Evolutionary conservation across 768 basidiomycete genomes (phyloP), one percentile per base, ranked within the genome.

Genomic region (Lactifluus echinatus): DNA sequence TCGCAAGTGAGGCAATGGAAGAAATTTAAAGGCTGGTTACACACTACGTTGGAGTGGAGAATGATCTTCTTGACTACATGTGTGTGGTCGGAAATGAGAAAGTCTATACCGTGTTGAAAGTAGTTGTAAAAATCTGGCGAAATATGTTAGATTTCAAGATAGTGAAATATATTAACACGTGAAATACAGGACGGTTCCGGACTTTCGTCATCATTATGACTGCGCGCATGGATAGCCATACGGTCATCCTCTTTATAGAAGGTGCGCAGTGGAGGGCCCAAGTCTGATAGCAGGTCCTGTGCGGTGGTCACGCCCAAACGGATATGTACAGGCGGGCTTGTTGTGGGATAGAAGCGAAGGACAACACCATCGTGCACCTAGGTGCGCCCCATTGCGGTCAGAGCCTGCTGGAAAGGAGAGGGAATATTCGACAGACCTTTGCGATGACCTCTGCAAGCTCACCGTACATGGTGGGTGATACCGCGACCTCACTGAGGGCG

Each of bases 241-340:
- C 89, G 74, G 60, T 89, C 84, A 65, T 94, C 93, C 54, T 93
- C 91, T 68, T 93, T 93, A 73, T 90, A 89, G 69, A 87, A 86
- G 49, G 84, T 74, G 29, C 85, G 77, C 15, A 83, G 72, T 4
- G 93, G 91, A 14, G 87, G 77, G 6, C 93, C 93, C 19, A 95
- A 74, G 60, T 90, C 89, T 24, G 87, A 73, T 1, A 75, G 79
- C 44, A 94, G 70, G 68, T 93, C 92, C 68, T 95, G 89, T 2
- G 86, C 84, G 8, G 84, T 91, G 6, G 89, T 93, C 63, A 81
- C 74, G 23, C 88, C 84, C 17, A 96, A 67, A 21, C 76, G 74
- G 48, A 95, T 71, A 40, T 81, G 76, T 23, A 91, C 64, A 17
- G 80, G 76, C 36, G 66, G 66, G 4, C 78, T 69, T 12, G 76